Percentiles rank a stretch among this genome's conserved stretches.
Evolutionary conservation across 2,329 filamentous ascomycete species (phyloP).

Genomic region (Aspergillus eucalypticola): DNA sequence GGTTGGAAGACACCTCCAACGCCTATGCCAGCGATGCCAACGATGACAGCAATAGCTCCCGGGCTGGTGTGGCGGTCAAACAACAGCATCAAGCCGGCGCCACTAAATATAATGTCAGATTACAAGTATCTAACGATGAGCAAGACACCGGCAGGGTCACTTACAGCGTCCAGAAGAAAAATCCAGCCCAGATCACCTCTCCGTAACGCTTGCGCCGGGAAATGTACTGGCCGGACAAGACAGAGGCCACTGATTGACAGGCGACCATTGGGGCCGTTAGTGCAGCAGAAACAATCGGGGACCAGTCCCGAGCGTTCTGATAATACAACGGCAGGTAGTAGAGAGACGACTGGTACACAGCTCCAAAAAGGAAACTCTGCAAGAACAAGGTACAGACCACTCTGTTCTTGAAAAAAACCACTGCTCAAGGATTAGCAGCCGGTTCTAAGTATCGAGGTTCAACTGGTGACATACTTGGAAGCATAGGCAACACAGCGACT

Average conservation of each 20-base stretch:
- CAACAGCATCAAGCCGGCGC: constrained; percentile 54
- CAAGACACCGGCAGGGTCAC: constrained; percentile 5
- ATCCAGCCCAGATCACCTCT: constrained; percentile 57
- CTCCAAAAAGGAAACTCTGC: constrained; percentile 62
- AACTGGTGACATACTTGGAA: constrained; percentile 44
- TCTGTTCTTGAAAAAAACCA: constrained; percentile 55
- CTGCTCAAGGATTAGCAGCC: constrained; percentile 21
- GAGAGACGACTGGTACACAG: constrained; percentile 59
- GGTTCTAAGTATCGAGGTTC: too few relatives aligned
- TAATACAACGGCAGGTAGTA: constrained; percentile 66
- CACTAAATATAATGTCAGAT: constrained; percentile 28
- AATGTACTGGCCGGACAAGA: constrained; percentile 59
- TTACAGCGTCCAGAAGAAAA: constrained; percentile 50
- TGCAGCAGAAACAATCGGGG: constrained; percentile 52
- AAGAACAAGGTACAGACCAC: constrained; percentile 57
- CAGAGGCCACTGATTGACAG: constrained; percentile 43
- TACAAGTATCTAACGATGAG: background rate
- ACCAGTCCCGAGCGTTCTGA: constrained; percentile 56
- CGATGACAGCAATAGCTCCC: constrained; percentile 53
- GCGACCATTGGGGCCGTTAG: constrained; percentile 54
- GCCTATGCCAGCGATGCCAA: constrained; percentile 55
- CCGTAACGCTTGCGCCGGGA: constrained; percentile 59
- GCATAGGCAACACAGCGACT: constrained; percentile 58
- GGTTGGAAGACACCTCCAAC: constrained; percentile 57
- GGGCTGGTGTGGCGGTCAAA: constrained; percentile 50